Conservation (phyloP, 2,329 filamentous ascomycete genomes). For the Rhynchosporium secalis region DNA sequence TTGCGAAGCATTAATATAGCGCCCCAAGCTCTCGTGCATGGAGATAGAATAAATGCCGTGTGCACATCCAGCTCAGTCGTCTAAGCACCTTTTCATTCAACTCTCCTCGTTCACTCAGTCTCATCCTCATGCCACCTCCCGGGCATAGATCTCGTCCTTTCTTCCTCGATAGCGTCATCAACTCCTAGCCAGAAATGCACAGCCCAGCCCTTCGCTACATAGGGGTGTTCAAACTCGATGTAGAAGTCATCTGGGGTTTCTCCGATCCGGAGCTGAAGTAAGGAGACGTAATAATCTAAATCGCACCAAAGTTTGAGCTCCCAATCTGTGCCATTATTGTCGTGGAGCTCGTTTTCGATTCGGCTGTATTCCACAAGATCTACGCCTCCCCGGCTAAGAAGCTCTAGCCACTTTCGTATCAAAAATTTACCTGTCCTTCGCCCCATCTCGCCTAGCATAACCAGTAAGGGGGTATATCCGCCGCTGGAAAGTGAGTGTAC, state of each 20-base stretch:
- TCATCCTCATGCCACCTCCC: slow-evolving; percentile 3
- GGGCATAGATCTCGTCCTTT: not conserved
- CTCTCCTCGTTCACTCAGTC: not conserved
- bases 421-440: no score
- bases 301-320: not conserved
- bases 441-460: accelerated
- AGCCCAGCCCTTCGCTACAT: not conserved
- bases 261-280: not conserved
- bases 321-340: not conserved
- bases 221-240: slow-evolving; percentile 2
- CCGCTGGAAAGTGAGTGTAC: not conserved
- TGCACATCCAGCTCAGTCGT: no score
- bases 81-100: not conserved
- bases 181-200: not conserved
- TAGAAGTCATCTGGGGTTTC: slow-evolving; percentile 1
- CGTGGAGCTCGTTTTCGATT: slow-evolving; percentile 11
- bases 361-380: slow-evolving; percentile 12
- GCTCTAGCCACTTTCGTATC: not conserved
- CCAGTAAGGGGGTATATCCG: not conserved
- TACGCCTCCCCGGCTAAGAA: not conserved
- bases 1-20: no score
- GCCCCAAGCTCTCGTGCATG: no score
- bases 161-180: not conserved
- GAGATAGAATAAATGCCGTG: no score
- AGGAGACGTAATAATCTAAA: no score